A percentile compares a stretch with the other conserved stretches of the same genome.
phyloP scores from a whole-genome alignment of 2,329 filamentous ascomycete species.

The Rutstroemia sydowiana region DNA sequence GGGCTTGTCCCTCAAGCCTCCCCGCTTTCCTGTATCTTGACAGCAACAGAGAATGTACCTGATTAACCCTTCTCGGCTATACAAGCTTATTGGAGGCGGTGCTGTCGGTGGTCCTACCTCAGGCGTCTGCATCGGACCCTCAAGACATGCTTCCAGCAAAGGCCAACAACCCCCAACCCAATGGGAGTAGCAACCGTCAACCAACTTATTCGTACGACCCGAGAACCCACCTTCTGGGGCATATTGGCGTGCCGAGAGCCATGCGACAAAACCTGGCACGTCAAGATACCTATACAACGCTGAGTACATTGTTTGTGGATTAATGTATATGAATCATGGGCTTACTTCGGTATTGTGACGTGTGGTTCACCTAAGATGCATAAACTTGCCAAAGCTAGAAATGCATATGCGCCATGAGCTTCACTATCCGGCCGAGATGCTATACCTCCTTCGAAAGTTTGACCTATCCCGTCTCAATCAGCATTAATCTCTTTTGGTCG shows the following conservation, averaged over 20 bases:
- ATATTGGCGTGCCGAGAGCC: constrained; percentile 85
- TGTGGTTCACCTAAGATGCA: constrained; percentile 77
- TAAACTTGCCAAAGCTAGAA: constrained; percentile 85
- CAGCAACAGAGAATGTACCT: constrained; percentile 88
- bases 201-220: constrained; percentile 93
- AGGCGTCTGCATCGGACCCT: constrained; percentile 31
- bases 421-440: constrained; percentile 78
- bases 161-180: constrained; percentile 97
- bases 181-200: constrained; percentile 96
- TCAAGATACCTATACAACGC: constrained; percentile 58
- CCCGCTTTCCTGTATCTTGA: constrained; percentile 62
- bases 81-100: constrained; percentile 43
- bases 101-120: constrained; percentile 12
- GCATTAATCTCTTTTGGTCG: not conserved
- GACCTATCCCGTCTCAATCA: constrained; percentile 50
- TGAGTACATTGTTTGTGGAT: constrained; percentile 2
- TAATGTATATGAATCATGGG: constrained; percentile 14
- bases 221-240: constrained; percentile 88
- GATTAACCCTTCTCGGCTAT: constrained; percentile 76
- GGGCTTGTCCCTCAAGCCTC: constrained; percentile 89
- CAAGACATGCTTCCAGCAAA: constrained; percentile 72
- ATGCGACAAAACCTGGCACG: constrained; percentile 68
- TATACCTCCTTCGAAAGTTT: constrained; percentile 93
- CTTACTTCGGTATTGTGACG: constrained; percentile 64
- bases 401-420: constrained; percentile 94